phyloP scores from a whole-genome alignment of 805 yeast species.

The Wickerhamiella domercqiae region DNA sequence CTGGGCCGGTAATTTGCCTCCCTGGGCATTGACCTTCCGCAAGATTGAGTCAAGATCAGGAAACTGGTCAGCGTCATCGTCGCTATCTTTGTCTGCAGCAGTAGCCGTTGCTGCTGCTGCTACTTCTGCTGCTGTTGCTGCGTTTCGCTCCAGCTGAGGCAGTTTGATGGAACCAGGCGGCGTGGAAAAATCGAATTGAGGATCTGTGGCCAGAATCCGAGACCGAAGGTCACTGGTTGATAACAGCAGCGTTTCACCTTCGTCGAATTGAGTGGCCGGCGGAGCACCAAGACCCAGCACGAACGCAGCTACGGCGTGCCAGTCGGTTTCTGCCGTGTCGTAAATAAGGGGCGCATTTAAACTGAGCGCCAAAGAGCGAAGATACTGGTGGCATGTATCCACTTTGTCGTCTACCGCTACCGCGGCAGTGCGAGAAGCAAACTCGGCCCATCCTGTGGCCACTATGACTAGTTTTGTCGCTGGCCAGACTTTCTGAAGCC shows the following conservation, averaged over 20 bases:
- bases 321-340: conserved; percentile 1
- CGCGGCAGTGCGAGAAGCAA: background rate
- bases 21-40: background rate
- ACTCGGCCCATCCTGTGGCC: background rate
- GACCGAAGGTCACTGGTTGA: background rate
- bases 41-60: background rate
- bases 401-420: conserved; percentile 1
- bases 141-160: background rate
- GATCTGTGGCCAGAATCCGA: background rate
- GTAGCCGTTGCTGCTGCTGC: background rate
- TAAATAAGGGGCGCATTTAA: conserved; percentile 1
- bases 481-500: too few species aligned
- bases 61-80: background rate
- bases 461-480: background rate
- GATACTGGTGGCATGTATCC: conserved; percentile 2
- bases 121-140: too few species aligned
- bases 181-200: background rate
- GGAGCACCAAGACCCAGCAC: background rate
- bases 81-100: background rate
- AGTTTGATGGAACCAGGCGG: background rate
- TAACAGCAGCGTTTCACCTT: background rate
- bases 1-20: background rate
- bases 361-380: conserved; percentile 1
- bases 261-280: background rate
- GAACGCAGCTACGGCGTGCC: conserved; percentile 1